Evolutionary conservation across 73 alveolate genomes (phyloP).

Genomic region (Paraurostyla sp.): DNA sequence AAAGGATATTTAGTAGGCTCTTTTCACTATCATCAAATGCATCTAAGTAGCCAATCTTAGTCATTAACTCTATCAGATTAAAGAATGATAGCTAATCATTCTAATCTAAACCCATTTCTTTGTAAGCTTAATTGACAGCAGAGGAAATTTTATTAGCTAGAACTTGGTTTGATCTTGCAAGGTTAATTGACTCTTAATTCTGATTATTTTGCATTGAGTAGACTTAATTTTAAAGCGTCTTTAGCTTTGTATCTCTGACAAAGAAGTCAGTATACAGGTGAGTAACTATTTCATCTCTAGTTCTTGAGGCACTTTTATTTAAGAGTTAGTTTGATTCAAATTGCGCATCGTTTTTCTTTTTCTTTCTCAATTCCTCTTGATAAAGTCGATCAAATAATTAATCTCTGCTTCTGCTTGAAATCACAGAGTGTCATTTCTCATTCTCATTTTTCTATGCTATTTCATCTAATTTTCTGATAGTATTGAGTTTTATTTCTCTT

Average conservation of each 20-base stretch:
- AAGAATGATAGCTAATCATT: slow-evolving; percentile 30
- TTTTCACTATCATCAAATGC: neutral
- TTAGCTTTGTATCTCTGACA: slow-evolving; percentile 18
- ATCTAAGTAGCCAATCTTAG: slow-evolving; percentile 1
- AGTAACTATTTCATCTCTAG: slow-evolving; percentile 34
- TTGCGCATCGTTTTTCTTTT: neutral
- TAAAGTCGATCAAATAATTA: neutral
- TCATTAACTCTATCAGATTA: neutral
- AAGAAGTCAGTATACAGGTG: slow-evolving; percentile 22
- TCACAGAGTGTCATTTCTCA: neutral
- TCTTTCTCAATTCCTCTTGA: slow-evolving; percentile 4
- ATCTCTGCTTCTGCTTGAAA: neutral
- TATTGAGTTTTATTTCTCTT: neutral
- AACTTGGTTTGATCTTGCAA: slow-evolving; percentile 25
- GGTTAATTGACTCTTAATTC: neutral
- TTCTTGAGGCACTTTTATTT: neutral
- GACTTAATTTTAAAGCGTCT: neutral
- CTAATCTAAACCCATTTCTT: slow-evolving; percentile 3
- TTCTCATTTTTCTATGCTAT: neutral
- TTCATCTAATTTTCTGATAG: slow-evolving; percentile 17
- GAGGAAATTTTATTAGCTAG: neutral
- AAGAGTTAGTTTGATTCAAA: neutral
- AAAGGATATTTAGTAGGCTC: neutral
- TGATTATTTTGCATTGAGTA: neutral
- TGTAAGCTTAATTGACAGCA: neutral